These are phyloP conservation scores for Russula compacta DNA, from an alignment of 768 basidiomycete species.

Conservation along the genomic window DNA sequence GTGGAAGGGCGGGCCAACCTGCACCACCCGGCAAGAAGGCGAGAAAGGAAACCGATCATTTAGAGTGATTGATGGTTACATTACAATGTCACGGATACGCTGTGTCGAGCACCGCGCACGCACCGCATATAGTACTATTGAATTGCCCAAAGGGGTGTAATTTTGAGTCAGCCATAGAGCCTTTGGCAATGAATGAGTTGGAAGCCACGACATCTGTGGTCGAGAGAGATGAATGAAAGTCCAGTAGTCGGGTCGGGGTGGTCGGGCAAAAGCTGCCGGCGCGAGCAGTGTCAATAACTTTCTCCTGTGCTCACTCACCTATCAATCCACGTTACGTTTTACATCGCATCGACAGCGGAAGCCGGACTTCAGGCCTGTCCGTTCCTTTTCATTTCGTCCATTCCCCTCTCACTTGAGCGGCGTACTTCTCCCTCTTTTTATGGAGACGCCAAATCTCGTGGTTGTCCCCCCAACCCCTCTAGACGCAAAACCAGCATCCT, in stretches of 20 bases:
- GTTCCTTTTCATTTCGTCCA: not conserved
- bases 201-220: too few species aligned
- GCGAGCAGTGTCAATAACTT: not conserved
- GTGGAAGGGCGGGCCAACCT: too few species aligned
- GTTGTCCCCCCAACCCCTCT: constrained; percentile 12
- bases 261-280: not conserved
- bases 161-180: too few species aligned
- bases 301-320: not conserved
- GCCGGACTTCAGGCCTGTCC: constrained; percentile 17
- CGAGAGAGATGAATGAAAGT: too few species aligned
- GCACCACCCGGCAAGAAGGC: constrained; percentile 32
- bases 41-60: constrained; percentile 78
- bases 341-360: constrained; percentile 9
- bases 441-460: constrained; percentile 19
- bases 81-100: too few species aligned
- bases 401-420: not conserved
- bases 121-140: not conserved
- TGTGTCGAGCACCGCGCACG: not conserved
- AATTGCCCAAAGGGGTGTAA: too few species aligned
- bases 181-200: too few species aligned
- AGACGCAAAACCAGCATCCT: not conserved
- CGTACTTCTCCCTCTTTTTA: constrained; percentile 7
- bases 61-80: constrained; percentile 37
- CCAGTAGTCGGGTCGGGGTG: not conserved
- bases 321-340: not conserved